Evolutionary conservation across 768 basidiomycete genomes (phyloP), one percentile per base, ranked within the genome.

Genomic region (Agrocybe pediades): DNA sequence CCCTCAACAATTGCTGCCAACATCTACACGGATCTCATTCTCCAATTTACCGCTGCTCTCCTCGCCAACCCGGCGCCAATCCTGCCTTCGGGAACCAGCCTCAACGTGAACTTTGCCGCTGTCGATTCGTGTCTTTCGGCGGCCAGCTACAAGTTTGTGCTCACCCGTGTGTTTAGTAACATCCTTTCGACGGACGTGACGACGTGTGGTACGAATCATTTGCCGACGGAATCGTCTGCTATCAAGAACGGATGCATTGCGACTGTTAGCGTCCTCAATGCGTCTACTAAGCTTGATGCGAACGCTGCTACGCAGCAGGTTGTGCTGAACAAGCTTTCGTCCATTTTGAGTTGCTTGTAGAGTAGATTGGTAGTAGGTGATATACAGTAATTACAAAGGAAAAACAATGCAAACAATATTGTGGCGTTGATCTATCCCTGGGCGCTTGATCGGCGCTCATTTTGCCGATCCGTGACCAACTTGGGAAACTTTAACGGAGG

Each of bases 71-170:
- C 66, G 9, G 64, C 57, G 1, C 73, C 75, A 1, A 62, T 78
- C 52, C 71, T 81, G 16, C 81, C 80, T 0, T 20, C 63, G 0
- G 72, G 71, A 19, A 67, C 73, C 51, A 69, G 68, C 40, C 54
- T 84, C 53, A 82, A 81, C 62, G 80, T 84, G 59, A 84, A 83
- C 67, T 81, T 74, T 61, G 74, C 77, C 0, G 56, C 75, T 7
- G 71, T 65, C 0, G 62, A 62, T 43, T 68, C 58, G 46, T 82
- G 81, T 58, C 49, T 70, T 19, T 64, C 62, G 19, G 67, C 73
- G 9, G 49, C 62, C 6, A 70, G 66, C 39, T 80, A 70, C 68
- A 69, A 67, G 47, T 82, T 74, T 57, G 69, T 82, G 1, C 67
- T 81, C 39, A 76, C 79, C 23, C 68, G 80, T 17, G 65, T 81